phyloP scores from a whole-genome alignment of 306 rosid genomes.

The Arachis hypogaea region DNA sequence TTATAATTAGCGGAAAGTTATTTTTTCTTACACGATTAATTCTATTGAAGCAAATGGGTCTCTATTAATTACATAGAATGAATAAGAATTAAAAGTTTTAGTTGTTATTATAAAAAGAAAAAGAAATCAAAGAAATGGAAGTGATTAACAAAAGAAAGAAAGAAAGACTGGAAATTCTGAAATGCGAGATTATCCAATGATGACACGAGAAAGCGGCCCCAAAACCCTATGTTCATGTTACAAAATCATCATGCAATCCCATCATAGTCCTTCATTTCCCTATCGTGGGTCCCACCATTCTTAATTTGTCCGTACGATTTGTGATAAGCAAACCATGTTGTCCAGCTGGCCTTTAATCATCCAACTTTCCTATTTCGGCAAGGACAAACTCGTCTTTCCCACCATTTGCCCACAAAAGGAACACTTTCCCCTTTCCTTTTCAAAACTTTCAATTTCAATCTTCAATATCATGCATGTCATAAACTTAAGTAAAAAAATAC shows the following conservation, averaged over 20 bases:
- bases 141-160: background rate
- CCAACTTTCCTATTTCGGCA: constrained; percentile 48
- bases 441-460: constrained; percentile 2
- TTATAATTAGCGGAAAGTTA: too few species aligned
- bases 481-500: background rate
- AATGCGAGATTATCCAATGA: constrained; percentile 41
- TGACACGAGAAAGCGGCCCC: constrained; percentile 29
- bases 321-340: constrained; percentile 35
- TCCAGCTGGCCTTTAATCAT: constrained; percentile 42
- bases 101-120: background rate
- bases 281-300: constrained; percentile 33
- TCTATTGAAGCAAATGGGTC: too few species aligned
- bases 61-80: too few species aligned
- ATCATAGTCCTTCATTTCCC: constrained; percentile 38
- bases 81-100: too few species aligned
- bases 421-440: constrained; percentile 15
- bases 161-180: constrained; percentile 20
- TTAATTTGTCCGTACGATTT: constrained; percentile 28
- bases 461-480: constrained; percentile 2
- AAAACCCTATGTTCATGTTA: constrained; percentile 12
- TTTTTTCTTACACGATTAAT: too few species aligned
- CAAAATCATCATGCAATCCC: constrained; percentile 36
- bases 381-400: constrained; percentile 28
- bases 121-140: constrained; percentile 24
- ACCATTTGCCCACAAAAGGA: constrained; percentile 9